These are phyloP conservation scores for Syzygium syzygioides DNA, from an alignment of 441 rosid genomes.

Conservation along the genomic window DNA sequence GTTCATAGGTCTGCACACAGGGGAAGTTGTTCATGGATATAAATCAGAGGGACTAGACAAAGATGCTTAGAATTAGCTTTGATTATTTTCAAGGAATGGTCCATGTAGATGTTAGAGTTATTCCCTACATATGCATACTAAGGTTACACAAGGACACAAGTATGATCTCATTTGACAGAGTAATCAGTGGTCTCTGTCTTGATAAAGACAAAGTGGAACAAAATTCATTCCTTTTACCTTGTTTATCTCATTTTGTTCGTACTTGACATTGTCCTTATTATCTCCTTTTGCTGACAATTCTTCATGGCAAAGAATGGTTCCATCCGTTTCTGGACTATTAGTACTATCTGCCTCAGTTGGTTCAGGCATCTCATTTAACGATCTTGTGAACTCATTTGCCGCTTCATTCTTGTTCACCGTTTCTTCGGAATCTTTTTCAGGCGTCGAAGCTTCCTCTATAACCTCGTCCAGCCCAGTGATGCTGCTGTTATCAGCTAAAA, in stretches of 20 bases:
- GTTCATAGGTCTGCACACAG: background rate
- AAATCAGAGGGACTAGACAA: background rate
- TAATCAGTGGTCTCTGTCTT: background rate
- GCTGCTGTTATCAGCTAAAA: background rate
- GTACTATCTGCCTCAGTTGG: slow-evolving; percentile 1
- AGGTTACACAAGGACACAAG: background rate
- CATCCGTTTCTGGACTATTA: background rate
- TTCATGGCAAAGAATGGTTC: background rate
- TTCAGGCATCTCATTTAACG: background rate
- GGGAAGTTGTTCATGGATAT: background rate
- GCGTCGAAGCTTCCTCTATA: background rate
- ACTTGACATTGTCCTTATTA: background rate
- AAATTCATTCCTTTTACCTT: background rate
- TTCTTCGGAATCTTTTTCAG: background rate
- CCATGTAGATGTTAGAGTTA: background rate
- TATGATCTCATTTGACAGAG: background rate
- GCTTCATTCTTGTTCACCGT: background rate
- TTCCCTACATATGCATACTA: background rate
- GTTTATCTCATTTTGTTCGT: background rate
- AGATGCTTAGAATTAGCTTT: background rate
- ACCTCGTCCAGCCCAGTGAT: background rate
- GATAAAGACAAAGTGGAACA: background rate
- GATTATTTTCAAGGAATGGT: background rate
- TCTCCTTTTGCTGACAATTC: background rate
- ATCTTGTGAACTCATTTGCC: background rate